Evolutionary conservation across 106 monocot species (phyloP).

Genomic region (Acorus gramineus): DNA sequence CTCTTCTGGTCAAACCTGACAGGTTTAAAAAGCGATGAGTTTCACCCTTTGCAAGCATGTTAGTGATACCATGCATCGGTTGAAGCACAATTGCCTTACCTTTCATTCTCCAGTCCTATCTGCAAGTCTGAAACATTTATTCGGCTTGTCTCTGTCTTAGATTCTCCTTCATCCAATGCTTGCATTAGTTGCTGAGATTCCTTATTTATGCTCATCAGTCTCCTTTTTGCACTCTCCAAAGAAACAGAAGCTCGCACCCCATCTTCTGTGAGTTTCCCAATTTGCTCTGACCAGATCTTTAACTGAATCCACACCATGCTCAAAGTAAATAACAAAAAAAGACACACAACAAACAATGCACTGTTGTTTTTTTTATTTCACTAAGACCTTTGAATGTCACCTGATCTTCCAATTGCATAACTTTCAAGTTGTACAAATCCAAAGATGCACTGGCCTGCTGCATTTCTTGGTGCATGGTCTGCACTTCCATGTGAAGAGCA

Average conservation of each 20-base stretch:
- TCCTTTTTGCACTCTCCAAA: conserved; percentile 46
- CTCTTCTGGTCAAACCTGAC: conserved; percentile 59
- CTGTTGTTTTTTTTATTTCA: no score
- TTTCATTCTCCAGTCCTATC: conserved; percentile 80
- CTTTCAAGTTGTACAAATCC: conserved; percentile 45
- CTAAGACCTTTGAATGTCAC: conserved; percentile 15
- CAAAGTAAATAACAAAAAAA: no score
- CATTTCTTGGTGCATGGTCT: conserved; percentile 37
- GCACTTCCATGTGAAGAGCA: conserved; percentile 42
- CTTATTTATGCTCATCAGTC: conserved; percentile 35
- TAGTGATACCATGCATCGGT: no score
- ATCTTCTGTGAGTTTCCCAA: conserved; percentile 53
- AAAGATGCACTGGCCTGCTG: conserved; percentile 50
- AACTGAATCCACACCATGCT: conserved; percentile 22
- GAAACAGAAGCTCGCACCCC: conserved; percentile 33
- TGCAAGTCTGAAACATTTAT: conserved; percentile 42
- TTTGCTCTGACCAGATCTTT: conserved; percentile 55
- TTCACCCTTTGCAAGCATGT: no score
- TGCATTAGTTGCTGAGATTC: conserved; percentile 40
- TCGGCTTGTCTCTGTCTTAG: conserved; percentile 38
- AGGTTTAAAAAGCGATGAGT: not conserved
- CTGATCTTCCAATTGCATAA: conserved; percentile 60
- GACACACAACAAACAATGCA: no score
- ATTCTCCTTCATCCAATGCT: conserved; percentile 31
- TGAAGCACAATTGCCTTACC: conserved; percentile 17